phyloP scores from a whole-genome alignment of 805 yeast genomes.

The Vanderwaltozyma tropicalis region DNA sequence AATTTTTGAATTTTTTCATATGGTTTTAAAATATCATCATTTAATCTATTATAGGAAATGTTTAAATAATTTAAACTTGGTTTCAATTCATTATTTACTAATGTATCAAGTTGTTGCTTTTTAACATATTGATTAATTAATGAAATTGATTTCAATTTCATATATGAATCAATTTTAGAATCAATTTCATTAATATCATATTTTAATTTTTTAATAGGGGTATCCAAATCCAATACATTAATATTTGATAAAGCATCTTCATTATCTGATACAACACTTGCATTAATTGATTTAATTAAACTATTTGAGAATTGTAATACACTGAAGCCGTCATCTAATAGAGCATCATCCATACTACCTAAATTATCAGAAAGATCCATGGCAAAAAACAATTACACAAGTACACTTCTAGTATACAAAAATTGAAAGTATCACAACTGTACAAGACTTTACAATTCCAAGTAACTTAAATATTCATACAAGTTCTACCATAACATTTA shows the following conservation, averaged over 20 bases:
- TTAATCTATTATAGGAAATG: conserved; percentile 24
- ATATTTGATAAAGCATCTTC: conserved; percentile 10
- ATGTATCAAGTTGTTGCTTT: conserved; percentile 4
- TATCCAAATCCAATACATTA: conserved; percentile 18
- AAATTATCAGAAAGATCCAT: not conserved
- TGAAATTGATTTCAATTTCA: conserved; percentile 16
- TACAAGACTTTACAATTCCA: too few relatives aligned
- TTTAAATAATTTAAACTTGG: conserved; percentile 20
- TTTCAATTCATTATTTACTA: conserved; percentile 6
- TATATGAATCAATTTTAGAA: conserved; percentile 10
- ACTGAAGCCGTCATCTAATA: conserved; percentile 1
- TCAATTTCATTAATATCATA: conserved; percentile 24
- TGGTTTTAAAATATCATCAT: conserved; percentile 22
- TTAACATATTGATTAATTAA: conserved; percentile 18
- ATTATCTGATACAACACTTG: not conserved
- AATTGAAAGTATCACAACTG: too few relatives aligned
- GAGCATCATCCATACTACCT: not conserved
- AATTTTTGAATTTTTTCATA: conserved; percentile 22
- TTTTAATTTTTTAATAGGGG: conserved; percentile 22
- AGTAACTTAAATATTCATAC: too few relatives aligned
- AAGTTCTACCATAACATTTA: too few relatives aligned
- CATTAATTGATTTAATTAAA: not conserved
- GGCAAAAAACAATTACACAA: too few relatives aligned
- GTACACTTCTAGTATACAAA: too few relatives aligned
- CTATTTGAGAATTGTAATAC: conserved; percentile 1